Evolutionary conservation across 768 basidiomycete species (phyloP), one percentile per base, ranked within the genome.

Genomic region (Psilocybe cubensis): DNA sequence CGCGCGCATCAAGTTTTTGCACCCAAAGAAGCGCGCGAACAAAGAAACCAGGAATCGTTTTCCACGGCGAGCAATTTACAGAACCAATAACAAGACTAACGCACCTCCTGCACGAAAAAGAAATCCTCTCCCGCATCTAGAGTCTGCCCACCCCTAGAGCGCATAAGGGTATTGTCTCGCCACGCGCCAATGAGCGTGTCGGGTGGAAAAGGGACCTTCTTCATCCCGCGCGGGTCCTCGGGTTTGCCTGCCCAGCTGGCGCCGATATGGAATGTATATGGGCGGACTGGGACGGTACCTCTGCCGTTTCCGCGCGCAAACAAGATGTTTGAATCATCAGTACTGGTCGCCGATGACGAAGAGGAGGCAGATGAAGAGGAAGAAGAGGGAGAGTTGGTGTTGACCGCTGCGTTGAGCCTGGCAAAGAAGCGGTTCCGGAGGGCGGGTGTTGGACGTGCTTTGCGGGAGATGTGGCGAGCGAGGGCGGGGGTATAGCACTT

Each of bases 161-260:
- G 70, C 10, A 77, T 68, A 4, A 93, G 79, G 61, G 79, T 84
- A 50, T 78, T 74, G 65, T 92, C 86, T 58, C 90, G 78, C 91
- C 92, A 94, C 43, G 70, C 68, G 5, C 85, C 88, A 61, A 92
- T 80, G 17, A 78, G 70, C 43, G 80, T 83, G 35, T 88, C 79
- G 4, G 76, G 58, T 0, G 84, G 73, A 64, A 92, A 92, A 0
- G 88, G 85, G 31, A 73, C 66, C 59, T 75, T 64, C 48, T 54
- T 63, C 54, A 66, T 58, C 45, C 67, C 68, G 35, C 60, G 53
- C 60, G 75, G 58, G 72, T 77, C 61, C 64, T 76, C 69, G 17
- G 89, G 84, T 68, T 94, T 94, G 40, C 85, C 86, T 25, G 85
- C 85, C 87, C 90, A 94, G 70, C 89, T 88, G 14, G 83, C 81